These are phyloP conservation scores for Ramicandelaber brevisporus DNA, from an alignment of 192 early-diverging fungal species.

Conservation along the genomic window DNA sequence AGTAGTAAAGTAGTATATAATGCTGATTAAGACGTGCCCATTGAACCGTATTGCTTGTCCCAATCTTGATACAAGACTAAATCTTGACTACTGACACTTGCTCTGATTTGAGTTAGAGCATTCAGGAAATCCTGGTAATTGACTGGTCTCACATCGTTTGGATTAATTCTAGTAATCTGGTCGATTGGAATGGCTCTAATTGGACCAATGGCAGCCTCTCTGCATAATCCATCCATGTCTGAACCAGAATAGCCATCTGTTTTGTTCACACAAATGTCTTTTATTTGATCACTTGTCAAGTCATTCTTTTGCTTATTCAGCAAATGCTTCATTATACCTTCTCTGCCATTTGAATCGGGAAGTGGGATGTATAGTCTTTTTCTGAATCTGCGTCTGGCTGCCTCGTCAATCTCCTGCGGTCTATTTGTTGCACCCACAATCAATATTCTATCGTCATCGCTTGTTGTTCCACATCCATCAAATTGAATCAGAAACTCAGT, in stretches of 20 bases:
- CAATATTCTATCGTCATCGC: conserved; percentile 51
- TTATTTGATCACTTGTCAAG: conserved; percentile 28
- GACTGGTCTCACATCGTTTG: conserved; percentile 51
- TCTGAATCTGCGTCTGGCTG: conserved; percentile 48
- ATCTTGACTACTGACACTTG: conserved; percentile 64
- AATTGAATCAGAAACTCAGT: conserved; percentile 79
- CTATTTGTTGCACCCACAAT: conserved; percentile 48
- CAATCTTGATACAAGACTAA: conserved; percentile 45
- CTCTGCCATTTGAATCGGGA: conserved; percentile 44
- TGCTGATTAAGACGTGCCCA: not conserved
- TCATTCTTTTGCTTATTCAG: conserved; percentile 25
- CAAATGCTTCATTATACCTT: conserved; percentile 30
- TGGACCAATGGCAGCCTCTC: conserved; percentile 47
- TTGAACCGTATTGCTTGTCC: conserved; percentile 40
- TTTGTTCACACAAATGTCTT: conserved; percentile 23
- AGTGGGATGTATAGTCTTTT: conserved; percentile 64
- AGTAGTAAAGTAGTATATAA: not conserved
- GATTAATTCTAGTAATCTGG: conserved; percentile 20
- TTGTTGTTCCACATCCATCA: conserved; percentile 44
- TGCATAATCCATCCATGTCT: conserved; percentile 66
- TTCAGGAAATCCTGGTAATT: conserved; percentile 44
- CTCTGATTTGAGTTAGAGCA: conserved; percentile 55
- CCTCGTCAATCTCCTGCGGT: conserved; percentile 84
- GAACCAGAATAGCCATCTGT: conserved; percentile 69
- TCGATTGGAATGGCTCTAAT: conserved; percentile 43